Evolutionary conservation across 1,284 basidiomycete genomes (phyloP).

Genomic region (Volvariella surrecta): DNA sequence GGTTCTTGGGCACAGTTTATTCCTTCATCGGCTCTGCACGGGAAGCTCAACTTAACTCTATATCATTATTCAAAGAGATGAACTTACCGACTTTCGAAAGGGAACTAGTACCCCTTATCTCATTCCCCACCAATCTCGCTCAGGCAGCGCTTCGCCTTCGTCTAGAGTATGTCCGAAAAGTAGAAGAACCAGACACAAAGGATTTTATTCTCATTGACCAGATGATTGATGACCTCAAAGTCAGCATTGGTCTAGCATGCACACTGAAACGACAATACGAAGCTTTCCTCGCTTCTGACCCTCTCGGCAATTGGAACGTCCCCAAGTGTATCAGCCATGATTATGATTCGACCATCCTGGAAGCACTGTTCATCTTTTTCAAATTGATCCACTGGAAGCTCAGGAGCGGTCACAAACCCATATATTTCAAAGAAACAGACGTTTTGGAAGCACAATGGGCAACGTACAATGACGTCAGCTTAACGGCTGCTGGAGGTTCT

Average conservation of each 20-base stretch:
- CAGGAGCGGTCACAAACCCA: slow-evolving; percentile 85
- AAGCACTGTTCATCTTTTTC: slow-evolving; percentile 90
- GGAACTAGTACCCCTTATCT: slow-evolving; percentile 89
- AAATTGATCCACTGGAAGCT: slow-evolving; percentile 93
- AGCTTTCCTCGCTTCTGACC: slow-evolving; percentile 81
- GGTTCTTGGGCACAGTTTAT: slow-evolving; percentile 84
- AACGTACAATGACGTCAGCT: slow-evolving; percentile 89
- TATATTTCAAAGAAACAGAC: slow-evolving; percentile 97
- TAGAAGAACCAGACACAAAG: slow-evolving; percentile 75
- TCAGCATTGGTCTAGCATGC: slow-evolving; percentile 89
- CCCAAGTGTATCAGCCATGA: slow-evolving; percentile 83
- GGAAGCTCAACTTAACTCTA: slow-evolving; percentile 79
- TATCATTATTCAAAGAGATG: slow-evolving; percentile 70
- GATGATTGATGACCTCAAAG: slow-evolving; percentile 89
- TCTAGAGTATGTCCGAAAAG: slow-evolving; percentile 84
- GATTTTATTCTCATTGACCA: slow-evolving; percentile 81
- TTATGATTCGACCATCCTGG: slow-evolving; percentile 86
- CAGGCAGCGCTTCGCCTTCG: slow-evolving; percentile 88
- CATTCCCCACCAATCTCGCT: slow-evolving; percentile 91
- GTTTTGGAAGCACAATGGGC: slow-evolving; percentile 95
- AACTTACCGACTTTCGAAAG: slow-evolving; percentile 90
- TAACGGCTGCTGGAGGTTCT: slow-evolving; percentile 86
- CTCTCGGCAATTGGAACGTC: slow-evolving; percentile 81
- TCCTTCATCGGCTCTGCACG: slow-evolving; percentile 83
- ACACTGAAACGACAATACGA: slow-evolving; percentile 93